phyloP scores from a whole-genome alignment of 2,329 filamentous ascomycete species.

The Monascus ruber region DNA sequence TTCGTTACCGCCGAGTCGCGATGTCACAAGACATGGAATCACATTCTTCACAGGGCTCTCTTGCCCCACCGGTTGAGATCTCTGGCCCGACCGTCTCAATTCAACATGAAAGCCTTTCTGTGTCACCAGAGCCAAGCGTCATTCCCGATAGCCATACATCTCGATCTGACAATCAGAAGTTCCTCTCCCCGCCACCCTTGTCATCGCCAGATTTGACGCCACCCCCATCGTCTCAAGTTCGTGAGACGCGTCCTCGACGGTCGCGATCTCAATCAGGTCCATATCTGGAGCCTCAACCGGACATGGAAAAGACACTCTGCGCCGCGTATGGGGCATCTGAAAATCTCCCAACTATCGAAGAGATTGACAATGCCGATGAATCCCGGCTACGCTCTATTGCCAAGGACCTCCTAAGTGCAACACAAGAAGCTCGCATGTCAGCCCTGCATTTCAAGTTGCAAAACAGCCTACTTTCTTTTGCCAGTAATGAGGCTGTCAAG shows the following conservation, averaged over 20 bases:
- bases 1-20: conserved; percentile 2
- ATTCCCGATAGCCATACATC: conserved; percentile 20
- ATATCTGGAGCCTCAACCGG: conserved; percentile 37
- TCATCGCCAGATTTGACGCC: conserved; percentile 48
- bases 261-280: conserved; percentile 30
- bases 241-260: conserved; percentile 29
- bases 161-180: conserved; percentile 20
- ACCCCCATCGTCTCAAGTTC: conserved; percentile 50
- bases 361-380: conserved; percentile 42
- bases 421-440: conserved; percentile 65
- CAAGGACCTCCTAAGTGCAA: conserved; percentile 40
- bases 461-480: conserved; percentile 70
- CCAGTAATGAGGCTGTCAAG: conserved; percentile 74
- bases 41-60: conserved; percentile 20
- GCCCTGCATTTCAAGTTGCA: conserved; percentile 85
- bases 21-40: conserved; percentile 22
- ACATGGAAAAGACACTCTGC: conserved; percentile 32
- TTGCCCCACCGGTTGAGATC: conserved; percentile 29
- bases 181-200: conserved; percentile 33
- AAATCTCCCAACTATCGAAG: conserved; percentile 37
- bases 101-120: conserved; percentile 20
- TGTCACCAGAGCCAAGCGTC: conserved; percentile 24
- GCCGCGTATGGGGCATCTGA: conserved; percentile 31
- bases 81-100: conserved; percentile 24
- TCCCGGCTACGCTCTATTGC: conserved; percentile 45